Conservation (phyloP, 2,329 filamentous ascomycete species). For the Aureobasidium sp. region DNA sequence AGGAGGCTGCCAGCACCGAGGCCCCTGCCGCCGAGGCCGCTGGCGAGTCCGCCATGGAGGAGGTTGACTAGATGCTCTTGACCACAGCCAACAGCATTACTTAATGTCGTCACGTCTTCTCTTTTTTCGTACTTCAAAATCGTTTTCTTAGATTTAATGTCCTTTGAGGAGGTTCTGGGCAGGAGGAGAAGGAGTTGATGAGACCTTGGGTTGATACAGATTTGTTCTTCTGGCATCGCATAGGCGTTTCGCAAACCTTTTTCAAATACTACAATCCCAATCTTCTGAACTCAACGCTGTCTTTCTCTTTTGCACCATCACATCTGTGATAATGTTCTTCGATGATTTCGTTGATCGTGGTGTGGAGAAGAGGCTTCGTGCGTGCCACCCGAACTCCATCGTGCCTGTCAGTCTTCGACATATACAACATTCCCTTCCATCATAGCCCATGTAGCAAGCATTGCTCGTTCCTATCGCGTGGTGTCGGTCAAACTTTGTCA, state of each 20-base stretch:
- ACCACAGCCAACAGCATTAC: background rate
- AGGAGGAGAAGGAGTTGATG: background rate
- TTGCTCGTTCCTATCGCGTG: background rate
- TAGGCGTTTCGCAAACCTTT: conserved; percentile 2
- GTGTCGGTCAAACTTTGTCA: background rate
- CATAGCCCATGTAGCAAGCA: background rate
- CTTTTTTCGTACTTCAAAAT: conserved; percentile 2
- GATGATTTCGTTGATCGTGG: background rate
- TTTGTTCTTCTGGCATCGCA: conserved; percentile 5
- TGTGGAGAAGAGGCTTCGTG: background rate
- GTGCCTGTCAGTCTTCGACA: background rate
- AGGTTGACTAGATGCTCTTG: conserved; percentile 72
- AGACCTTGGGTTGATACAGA: conserved; percentile 5
- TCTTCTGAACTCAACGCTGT: background rate
- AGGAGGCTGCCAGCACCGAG: conserved; percentile 49
- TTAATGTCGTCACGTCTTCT: conserved; percentile 14
- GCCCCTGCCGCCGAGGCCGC: conserved; percentile 54
- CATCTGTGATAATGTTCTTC: background rate
- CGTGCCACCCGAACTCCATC: background rate
- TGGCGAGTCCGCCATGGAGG: conserved; percentile 96
- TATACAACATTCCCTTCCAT: background rate
- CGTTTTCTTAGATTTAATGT: conserved; percentile 9
- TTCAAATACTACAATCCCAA: background rate
- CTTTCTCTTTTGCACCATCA: background rate
- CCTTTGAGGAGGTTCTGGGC: background rate